Evolutionary conservation across 805 yeast species (phyloP), one percentile per base, ranked within the genome.

Genomic region (Saturnispora sanitii): DNA sequence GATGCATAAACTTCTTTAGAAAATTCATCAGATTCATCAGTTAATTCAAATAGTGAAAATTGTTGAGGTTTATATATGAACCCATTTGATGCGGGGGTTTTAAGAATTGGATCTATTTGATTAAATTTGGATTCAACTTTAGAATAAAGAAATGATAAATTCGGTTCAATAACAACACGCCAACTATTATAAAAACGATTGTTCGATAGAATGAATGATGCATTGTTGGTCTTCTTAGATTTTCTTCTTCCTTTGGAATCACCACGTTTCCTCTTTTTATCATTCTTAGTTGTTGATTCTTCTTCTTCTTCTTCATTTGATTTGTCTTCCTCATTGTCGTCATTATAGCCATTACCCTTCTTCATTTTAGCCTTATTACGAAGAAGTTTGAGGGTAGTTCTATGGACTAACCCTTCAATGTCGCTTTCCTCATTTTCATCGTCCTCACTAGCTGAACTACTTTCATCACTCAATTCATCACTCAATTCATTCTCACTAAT

Each of bases 61-160:
- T 46, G 48, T 2, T 51, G 43, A 4, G 51, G 51, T 23, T 46
- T 48, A 23, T 49, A 48, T 16, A 19, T 25, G 29, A 46, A 43
- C 6, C 51, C 51, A 17, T 38, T 38, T 4, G 40, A 17, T 33
- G 35, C 46, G 5, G 31, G 23, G 18, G 41, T 48, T 3, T n/a
- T 4, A 9, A 43, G 31, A 5, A 25, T 29, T 12, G 40, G 44
- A 11, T 35, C 34, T n/a, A 21, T 38, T 9, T n/a, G 4, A 4
- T 43, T 42, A 13, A 40, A 28, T 9, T 29, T 27, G 2, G 25
- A 30, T 19, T 45, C 47, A 11, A 51, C 20, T 19, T 35, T 34
- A 0, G 28, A 31, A 32, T 33, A 51, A 12, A 50, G 35, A 30
- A 51, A 51, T 17, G 44, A 44, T n/a, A 51, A 34, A 26, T 41